A percentile compares a stretch with the other conserved stretches of the same genome.
These are phyloP conservation scores for Aspergillus incahuasiensis DNA, from an alignment of 495 filamentous ascomycete genomes.

Conservation along the genomic window DNA sequence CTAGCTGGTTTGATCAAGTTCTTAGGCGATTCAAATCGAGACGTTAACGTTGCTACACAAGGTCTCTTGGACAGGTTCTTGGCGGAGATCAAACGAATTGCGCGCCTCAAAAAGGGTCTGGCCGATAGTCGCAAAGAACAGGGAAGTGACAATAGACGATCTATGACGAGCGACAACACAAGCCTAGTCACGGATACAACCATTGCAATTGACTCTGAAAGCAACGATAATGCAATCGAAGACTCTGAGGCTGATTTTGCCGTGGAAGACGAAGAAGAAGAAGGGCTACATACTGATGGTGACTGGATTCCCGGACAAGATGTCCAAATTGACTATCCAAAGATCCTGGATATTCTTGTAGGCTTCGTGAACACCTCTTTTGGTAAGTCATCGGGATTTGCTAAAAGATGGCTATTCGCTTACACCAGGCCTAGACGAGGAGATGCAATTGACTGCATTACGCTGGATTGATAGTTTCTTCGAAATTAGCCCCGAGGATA, in stretches of 20 bases:
- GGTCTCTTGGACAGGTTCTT: conserved; percentile 88
- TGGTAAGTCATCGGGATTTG: conserved; percentile 43
- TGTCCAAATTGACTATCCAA: conserved; percentile 88
- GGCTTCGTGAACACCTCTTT: conserved; percentile 80
- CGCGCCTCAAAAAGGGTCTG: conserved; percentile 85
- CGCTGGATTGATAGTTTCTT: conserved; percentile 96
- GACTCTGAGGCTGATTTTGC: conserved; percentile 57
- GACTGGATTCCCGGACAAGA: conserved; percentile 98
- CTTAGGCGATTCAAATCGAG: conserved; percentile 82
- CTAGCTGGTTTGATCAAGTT: conserved; percentile 88
- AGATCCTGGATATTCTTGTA: conserved; percentile 87
- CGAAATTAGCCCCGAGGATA: conserved; percentile 94
- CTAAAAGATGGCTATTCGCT: background rate
- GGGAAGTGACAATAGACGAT: conserved; percentile 62
- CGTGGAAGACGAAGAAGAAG: conserved; percentile 64
- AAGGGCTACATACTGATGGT: conserved; percentile 63
- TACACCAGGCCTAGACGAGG: conserved; percentile 56
- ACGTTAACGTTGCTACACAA: conserved; percentile 91
- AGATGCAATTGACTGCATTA: conserved; percentile 83
- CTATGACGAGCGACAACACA: conserved; percentile 58
- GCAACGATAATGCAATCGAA: conserved; percentile 44
- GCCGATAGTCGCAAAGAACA: conserved; percentile 73
- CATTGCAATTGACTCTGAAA: conserved; percentile 30
- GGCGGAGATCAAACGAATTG: conserved; percentile 89
- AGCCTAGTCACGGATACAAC: conserved; percentile 53